Conservation (phyloP, 2,329 filamentous ascomycete genomes). For the Colletotrichum aenigma region DNA sequence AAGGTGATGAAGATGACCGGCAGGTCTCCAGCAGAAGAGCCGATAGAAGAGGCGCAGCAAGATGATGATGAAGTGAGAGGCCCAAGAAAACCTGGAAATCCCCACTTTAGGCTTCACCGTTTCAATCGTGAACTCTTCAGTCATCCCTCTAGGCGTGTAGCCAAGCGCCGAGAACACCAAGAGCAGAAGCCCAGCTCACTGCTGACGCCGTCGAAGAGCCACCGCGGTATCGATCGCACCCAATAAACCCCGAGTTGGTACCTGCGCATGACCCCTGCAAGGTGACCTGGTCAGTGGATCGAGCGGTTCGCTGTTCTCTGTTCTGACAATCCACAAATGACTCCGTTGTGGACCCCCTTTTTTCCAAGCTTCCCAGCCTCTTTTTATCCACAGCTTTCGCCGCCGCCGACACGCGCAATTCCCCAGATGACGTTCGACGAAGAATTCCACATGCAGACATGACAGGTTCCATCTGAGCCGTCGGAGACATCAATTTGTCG, state of each 20-base stretch:
- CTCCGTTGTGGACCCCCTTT: background rate
- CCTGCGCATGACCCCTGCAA: background rate
- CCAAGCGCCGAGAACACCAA: background rate
- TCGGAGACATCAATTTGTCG: background rate
- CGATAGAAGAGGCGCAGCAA: background rate
- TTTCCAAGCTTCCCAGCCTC: background rate
- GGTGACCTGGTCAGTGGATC: background rate
- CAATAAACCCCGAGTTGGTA: background rate
- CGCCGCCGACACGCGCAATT: background rate
- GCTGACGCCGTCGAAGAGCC: background rate
- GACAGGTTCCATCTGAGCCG: background rate
- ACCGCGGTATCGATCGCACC: background rate
- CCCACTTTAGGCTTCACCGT: background rate
- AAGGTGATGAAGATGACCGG: background rate
- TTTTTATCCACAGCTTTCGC: background rate
- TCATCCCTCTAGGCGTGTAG: background rate
- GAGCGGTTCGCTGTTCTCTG: background rate
- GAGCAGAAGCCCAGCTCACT: background rate
- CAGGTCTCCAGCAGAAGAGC: background rate
- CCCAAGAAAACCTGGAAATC: background rate
- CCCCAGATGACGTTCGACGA: background rate
- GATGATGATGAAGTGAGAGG: background rate
- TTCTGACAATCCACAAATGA: background rate
- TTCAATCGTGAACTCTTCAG: background rate
- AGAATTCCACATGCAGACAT: background rate